Evolutionary conservation across 495 filamentous ascomycete species (phyloP), one percentile per base, ranked within the genome.

Genomic region (Massariosphaeria phaeospora): DNA sequence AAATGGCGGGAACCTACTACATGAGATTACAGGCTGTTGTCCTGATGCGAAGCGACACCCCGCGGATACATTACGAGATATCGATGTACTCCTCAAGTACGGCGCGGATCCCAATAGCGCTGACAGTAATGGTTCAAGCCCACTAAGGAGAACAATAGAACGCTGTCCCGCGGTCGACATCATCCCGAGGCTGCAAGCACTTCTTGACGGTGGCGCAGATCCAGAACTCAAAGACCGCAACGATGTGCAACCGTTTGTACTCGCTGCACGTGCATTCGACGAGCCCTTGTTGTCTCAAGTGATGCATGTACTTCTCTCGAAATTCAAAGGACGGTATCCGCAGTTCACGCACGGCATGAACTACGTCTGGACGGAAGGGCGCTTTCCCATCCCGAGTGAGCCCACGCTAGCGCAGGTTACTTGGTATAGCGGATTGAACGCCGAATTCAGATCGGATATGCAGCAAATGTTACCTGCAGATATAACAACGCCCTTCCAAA

Each of bases 21-120:
- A 62, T 20, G 59, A 62, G 30, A 31, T 62, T 21, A 27, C 49
- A 5, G 59, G 59, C 6, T 27, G 31, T 21, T 62, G 59, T 43
- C 52, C 59, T 12, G 46, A 62, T 13, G 52, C 52, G 8, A 62
- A 62, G 27, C 21, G 53, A 21, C 59, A 62, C 17, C 59, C 59
- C 7, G 29, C 59, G 0, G 59, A 62, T 4, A 62, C 59, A 10
- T 21, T 62, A 1, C 46, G 59, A 3, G 59, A 62, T 26, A 53
- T 62, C 34, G 48, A 48, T 36, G 52, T 57, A 6, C 31, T 62
- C 2, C 17, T 62, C 35, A 57, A 48, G 39, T 24, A 48, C 1
- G 59, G 59, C 20, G 48, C 52, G 9, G 53, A 62, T 29, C 52
- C 53, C 10, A 57, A 62, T 20, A 12, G 18, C 3, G 9, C 27